A percentile compares a stretch with the other conserved stretches of the same genome.
phyloP scores from a whole-genome alignment of 2,329 filamentous ascomycete genomes.

The Penicillium sp. region DNA sequence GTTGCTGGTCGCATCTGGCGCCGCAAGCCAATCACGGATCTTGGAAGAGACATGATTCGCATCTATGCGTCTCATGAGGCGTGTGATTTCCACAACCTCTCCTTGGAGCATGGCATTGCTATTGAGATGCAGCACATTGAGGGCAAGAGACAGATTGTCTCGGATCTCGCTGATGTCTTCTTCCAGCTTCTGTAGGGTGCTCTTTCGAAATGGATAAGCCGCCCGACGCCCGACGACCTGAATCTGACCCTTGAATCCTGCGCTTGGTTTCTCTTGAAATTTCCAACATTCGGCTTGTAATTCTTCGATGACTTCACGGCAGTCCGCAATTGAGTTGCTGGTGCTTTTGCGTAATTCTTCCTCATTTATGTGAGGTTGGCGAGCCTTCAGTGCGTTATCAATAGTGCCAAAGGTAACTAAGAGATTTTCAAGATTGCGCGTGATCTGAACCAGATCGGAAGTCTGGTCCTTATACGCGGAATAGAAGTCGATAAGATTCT shows the following conservation, averaged over 20 bases:
- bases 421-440: background rate
- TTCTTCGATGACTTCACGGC: background rate
- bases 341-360: background rate
- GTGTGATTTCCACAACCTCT: background rate
- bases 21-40: background rate
- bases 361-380: background rate
- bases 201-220: slow-evolving; percentile 37
- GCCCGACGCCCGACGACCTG: slow-evolving; percentile 23
- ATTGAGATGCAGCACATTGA: slow-evolving; percentile 38
- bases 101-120: background rate
- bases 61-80: background rate
- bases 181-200: slow-evolving; percentile 46
- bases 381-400: background rate
- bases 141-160: slow-evolving; percentile 35
- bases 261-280: background rate
- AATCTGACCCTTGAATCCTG: background rate
- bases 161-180: slow-evolving; percentile 42
- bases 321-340: background rate
- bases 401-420: background rate
- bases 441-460: slow-evolving; percentile 30
- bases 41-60: background rate
- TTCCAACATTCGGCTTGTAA: background rate
- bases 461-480: too few relatives aligned
- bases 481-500: too few relatives aligned
- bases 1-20: background rate